phyloP scores from a whole-genome alignment of 2,329 filamentous ascomycete genomes.

The Penicillium thymicola region DNA sequence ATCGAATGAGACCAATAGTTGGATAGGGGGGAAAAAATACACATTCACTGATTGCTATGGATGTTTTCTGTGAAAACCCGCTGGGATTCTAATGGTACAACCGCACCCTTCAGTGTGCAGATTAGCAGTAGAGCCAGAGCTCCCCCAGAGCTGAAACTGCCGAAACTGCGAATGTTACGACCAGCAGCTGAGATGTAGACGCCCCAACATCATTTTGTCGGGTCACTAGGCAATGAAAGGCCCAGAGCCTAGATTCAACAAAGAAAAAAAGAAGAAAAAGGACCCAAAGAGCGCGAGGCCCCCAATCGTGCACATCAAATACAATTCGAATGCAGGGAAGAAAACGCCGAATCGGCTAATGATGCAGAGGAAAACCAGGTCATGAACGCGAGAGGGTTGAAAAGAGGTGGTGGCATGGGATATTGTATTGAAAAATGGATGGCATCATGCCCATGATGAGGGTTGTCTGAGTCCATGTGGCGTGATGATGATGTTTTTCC shows the following conservation, averaged over 20 bases:
- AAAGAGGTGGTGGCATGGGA: constrained; percentile 7
- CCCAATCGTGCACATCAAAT: background rate
- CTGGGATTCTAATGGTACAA: constrained; percentile 17
- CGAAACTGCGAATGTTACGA: constrained; percentile 17
- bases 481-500: constrained; percentile 8
- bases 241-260: constrained; percentile 4
- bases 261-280: background rate
- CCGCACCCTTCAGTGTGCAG: constrained; percentile 6
- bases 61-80: constrained; percentile 18
- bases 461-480: constrained; percentile 2
- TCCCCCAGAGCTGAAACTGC: background rate
- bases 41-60: constrained; percentile 17
- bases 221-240: constrained; percentile 2
- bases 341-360: constrained; percentile 25
- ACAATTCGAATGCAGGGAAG: constrained; percentile 14
- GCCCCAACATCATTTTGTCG: constrained; percentile 9
- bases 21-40: background rate
- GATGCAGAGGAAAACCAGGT: constrained; percentile 14
- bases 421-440: constrained; percentile 14
- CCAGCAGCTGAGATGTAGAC: constrained; percentile 11
- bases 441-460: constrained; percentile 4
- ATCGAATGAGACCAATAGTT: background rate
- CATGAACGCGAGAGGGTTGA: constrained; percentile 7
- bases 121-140: constrained; percentile 6
- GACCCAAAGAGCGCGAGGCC: background rate